Base-by-base conservation (phyloP, 768 basidiomycete genomes). In the Termitomyces sp. region DNA sequence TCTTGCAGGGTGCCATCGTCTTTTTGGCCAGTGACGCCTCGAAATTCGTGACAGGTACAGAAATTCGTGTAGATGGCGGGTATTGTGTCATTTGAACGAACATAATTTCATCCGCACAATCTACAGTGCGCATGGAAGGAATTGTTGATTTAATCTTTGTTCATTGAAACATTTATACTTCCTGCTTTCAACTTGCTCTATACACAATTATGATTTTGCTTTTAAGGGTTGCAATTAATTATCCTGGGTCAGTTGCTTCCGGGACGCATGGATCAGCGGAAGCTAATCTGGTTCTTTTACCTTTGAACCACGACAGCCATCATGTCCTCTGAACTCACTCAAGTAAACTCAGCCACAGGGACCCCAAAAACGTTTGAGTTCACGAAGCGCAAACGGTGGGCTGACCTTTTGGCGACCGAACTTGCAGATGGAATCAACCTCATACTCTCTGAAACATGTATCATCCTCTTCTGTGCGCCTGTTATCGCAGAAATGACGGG, bases 11-110 rank as follows among this genome's bases (percentile, higher is more conserved):
- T 17, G 94, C 96, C 31, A 82, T 96, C 67, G 91, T 98, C 59
- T 96, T 90, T 73, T 82, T 98, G 17, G 87, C 89, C 8, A 94
- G 91, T 64, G 95, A 97, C 72, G 93, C 94, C 6, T 91, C 90
- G 56, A 85, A 83, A 59, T 98, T 95, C 74, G 88, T 94, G 80
- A 96, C 96, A 3, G 95, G 94, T 9, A 77, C 89, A 17, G 93
- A 93, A 67, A 75, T 93, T 60, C 86, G 88, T 9, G 85, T 97
- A 50, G 96, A 98, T 68, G 95, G 95, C 20, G 94, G 94, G 6
- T 96, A 96, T 75, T 92, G 91, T 46, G 20, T 55, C 15, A 49
- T 63, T 14, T 63, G 40, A 59, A 25, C 29, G 46, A 56, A 38
- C 25, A 20, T 42, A 42, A 25, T 25, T 25, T 20, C 15, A 56